phyloP scores from a whole-genome alignment of 192 early-diverging fungal species.

The Umbelopsis sp. region DNA sequence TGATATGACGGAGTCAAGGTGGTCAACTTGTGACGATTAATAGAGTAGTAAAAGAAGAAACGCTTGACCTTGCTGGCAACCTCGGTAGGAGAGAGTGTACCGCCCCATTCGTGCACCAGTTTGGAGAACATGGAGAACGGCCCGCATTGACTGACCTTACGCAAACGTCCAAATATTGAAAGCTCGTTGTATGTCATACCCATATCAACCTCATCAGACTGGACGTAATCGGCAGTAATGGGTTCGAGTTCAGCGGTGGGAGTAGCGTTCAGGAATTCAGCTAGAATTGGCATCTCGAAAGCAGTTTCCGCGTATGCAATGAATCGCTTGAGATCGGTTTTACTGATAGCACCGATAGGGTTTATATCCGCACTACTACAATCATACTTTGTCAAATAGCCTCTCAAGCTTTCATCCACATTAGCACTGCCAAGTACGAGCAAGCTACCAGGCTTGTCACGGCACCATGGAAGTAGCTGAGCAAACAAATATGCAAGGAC shows the following conservation, averaged over 20 bases:
- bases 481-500: slow-evolving; percentile 94
- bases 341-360: slow-evolving; percentile 94
- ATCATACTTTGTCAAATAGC: slow-evolving; percentile 99
- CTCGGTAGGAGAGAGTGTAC: slow-evolving; percentile 57
- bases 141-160: slow-evolving; percentile 86
- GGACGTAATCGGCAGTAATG: slow-evolving; percentile 76
- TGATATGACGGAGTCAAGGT: slow-evolving; percentile 95
- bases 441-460: slow-evolving; percentile 64
- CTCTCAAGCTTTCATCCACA: slow-evolving; percentile 95
- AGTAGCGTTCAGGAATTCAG: slow-evolving; percentile 79
- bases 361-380: slow-evolving; percentile 97
- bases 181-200: slow-evolving; percentile 97
- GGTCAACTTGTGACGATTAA: slow-evolving; percentile 99
- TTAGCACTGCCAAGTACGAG: slow-evolving; percentile 97
- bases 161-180: slow-evolving; percentile 85
- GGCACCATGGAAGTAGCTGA: slow-evolving; percentile 91
- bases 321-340: slow-evolving; percentile 83
- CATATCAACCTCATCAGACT: slow-evolving; percentile 97
- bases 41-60: slow-evolving; percentile 96
- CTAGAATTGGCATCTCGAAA: slow-evolving; percentile 70
- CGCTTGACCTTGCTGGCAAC: slow-evolving; percentile 92
- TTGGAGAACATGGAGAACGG: slow-evolving; percentile 95
- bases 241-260: slow-evolving; percentile 98
- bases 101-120: slow-evolving; percentile 81
- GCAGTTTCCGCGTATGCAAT: slow-evolving; percentile 68